Conservation (phyloP, 805 yeast genomes). For the Ogataea minuta region DNA sequence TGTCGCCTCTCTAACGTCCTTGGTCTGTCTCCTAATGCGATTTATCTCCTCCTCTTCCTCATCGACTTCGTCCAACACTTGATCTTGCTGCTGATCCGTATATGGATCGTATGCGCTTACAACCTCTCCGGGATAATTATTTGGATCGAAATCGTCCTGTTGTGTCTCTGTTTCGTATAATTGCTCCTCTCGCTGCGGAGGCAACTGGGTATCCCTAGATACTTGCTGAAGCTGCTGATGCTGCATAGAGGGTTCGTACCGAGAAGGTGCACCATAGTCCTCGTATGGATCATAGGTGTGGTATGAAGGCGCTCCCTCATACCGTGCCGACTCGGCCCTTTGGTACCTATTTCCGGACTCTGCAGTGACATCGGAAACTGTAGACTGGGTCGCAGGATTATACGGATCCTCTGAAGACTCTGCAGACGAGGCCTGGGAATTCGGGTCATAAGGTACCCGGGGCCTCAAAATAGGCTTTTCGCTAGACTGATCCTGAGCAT, state of each 20-base stretch:
- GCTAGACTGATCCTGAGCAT: conserved; percentile 40
- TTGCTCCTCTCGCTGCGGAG: conserved; percentile 6
- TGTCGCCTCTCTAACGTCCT: conserved; percentile 65
- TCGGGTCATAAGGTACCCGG: conserved; percentile 18
- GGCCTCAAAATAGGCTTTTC: conserved; percentile 24
- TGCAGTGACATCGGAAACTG: conserved; percentile 21
- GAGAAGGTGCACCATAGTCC: neutral
- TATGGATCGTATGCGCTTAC: conserved; percentile 27
- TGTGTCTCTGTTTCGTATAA: conserved; percentile 2
- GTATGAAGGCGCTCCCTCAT: conserved; percentile 21
- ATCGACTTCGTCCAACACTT: conserved; percentile 57
- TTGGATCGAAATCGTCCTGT: conserved; percentile 26
- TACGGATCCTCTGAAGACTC: conserved; percentile 20
- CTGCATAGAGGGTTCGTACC: conserved; percentile 10
- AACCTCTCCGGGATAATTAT: conserved; percentile 28
- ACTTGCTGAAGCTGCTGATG: conserved; percentile 8
- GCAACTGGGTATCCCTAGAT: neutral
- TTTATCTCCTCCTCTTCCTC: conserved; percentile 87
- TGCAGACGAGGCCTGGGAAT: conserved; percentile 11
- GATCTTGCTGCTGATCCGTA: conserved; percentile 27
- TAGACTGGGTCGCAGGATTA: conserved; percentile 24
- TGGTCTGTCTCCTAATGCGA: conserved; percentile 76
- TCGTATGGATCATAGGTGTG: conserved; percentile 31
- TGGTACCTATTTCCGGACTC: conserved; percentile 7
- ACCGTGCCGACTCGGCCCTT: conserved; percentile 1